Percentiles rank a stretch among this genome's conserved stretches.
Conservation (phyloP, 352 stramenopile genomes). For the Phytopythium litorale region DNA sequence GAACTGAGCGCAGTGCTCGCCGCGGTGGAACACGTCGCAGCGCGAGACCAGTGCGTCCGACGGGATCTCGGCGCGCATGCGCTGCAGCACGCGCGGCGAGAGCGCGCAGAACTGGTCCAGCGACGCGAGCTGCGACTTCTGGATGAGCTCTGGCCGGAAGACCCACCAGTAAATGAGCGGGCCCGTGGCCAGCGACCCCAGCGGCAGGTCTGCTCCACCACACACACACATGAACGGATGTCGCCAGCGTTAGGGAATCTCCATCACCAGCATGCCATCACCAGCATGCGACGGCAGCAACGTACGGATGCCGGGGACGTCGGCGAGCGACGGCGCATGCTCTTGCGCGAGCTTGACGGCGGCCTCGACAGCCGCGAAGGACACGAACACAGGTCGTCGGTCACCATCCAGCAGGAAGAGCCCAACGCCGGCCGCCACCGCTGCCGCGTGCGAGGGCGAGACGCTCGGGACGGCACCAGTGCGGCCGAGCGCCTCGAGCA, state of each 20-base stretch:
- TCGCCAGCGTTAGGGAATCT: neutral
- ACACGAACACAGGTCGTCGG: constrained; percentile 41
- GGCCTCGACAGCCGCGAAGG: constrained; percentile 49
- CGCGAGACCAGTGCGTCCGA: constrained; percentile 30
- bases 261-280: too few species aligned
- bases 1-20: constrained; percentile 39
- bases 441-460: constrained; percentile 37
- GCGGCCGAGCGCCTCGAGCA: constrained; percentile 36
- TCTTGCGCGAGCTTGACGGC: constrained; percentile 30
- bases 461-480: constrained; percentile 4
- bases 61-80: constrained; percentile 60
- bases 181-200: constrained; percentile 30
- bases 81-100: constrained; percentile 20
- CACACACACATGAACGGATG: neutral
- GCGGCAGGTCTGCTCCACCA: constrained; percentile 27
- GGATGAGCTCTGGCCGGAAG: constrained; percentile 42
- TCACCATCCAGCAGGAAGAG: constrained; percentile 42
- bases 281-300: neutral
- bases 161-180: constrained; percentile 70
- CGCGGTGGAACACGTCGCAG: constrained; percentile 59
- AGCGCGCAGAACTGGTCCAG: constrained; percentile 53
- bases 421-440: constrained; percentile 26
- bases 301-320: constrained; percentile 48
- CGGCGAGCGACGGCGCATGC: constrained; percentile 19
- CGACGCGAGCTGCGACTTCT: constrained; percentile 35